Base-by-base conservation (phyloP, 805 yeast genomes). In the Tetrapisispora namnaoensis region DNA sequence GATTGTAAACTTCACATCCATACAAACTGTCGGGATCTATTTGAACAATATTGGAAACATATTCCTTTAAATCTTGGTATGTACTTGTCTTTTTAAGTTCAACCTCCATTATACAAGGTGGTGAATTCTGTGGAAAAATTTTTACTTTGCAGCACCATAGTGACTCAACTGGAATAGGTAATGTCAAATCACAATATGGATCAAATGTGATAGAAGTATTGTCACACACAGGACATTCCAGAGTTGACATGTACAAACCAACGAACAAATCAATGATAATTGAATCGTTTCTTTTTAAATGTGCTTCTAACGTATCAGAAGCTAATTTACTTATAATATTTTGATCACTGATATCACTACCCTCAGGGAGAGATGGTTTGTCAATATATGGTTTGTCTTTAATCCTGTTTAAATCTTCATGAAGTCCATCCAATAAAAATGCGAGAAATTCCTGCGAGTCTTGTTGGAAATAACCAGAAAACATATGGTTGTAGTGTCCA, bases 381-480 rank as follows among this genome's bases (percentile, higher is more conserved):
- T 87, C 95, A 8, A 87, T 78, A 54, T 82, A 83, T 1, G 98
- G 98, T 61, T 93, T 93, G 36, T 84, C 70, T 9, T 77, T 62
- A 28, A 91, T 82, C 49, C 96, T 73, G 60, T 93, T 93, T 53
- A 91, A 71, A 66, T 91, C 98, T 65, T 91, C 98, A 61, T 93
- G 98, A 30, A 91, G 70, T 2, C 95, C 91, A 67, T 93, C 98
- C 22, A 93, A 72, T 24, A 93, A 66, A 73, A 86, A 91, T 16
- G 95, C 89, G 44, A 91, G 71, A 59, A 93, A 84, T 61, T 93
- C 98, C 63, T 93, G 98, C 0, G 97, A 87, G 62, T 91, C 99
- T 61, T 91, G 98, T 63, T 93, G 98, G 55, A 78, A 80, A 59
- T 83, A 88, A 0, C 93, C 96, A 0, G 85, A 76, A 70, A 93